Percentiles rank a stretch among this genome's conserved stretches.
Conservation (phyloP, 73 alveolate species). For the Tetrahymena malaccensis region DNA sequence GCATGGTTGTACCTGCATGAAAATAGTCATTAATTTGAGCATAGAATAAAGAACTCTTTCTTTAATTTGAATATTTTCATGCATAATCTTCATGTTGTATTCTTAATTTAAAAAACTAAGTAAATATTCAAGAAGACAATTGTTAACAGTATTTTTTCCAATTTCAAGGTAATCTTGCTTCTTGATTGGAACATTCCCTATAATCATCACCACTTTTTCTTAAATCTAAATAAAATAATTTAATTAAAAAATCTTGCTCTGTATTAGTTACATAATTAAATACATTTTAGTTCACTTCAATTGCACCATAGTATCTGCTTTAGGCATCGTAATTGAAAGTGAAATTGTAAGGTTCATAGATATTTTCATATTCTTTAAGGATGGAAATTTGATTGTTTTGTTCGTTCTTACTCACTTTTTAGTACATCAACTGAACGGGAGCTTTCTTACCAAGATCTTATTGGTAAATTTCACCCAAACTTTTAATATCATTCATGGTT, state of each 20-base stretch:
- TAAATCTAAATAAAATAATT: background rate
- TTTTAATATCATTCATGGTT: background rate
- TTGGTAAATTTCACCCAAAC: background rate
- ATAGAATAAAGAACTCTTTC: background rate
- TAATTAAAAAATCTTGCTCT: background rate
- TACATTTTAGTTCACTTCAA: background rate
- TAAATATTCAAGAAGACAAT: background rate
- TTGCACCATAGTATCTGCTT: background rate
- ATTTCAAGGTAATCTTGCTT: background rate
- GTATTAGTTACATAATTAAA: background rate
- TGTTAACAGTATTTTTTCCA: background rate
- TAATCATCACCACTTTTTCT: background rate
- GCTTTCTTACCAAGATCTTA: background rate
- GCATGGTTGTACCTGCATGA: background rate
- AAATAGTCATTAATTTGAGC: background rate
- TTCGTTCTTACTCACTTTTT: background rate
- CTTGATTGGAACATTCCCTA: background rate
- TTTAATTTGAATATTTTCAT: background rate
- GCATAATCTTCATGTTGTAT: background rate
- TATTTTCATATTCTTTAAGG: background rate
- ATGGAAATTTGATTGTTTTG: background rate
- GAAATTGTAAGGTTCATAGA: background rate
- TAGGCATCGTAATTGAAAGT: background rate
- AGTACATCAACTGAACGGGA: background rate
- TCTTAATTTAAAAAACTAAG: background rate